A percentile compares a stretch with the other conserved stretches of the same genome.
These are phyloP conservation scores for Diospyros kaki DNA, from an alignment of 148 eudicot species.

Conservation along the genomic window DNA sequence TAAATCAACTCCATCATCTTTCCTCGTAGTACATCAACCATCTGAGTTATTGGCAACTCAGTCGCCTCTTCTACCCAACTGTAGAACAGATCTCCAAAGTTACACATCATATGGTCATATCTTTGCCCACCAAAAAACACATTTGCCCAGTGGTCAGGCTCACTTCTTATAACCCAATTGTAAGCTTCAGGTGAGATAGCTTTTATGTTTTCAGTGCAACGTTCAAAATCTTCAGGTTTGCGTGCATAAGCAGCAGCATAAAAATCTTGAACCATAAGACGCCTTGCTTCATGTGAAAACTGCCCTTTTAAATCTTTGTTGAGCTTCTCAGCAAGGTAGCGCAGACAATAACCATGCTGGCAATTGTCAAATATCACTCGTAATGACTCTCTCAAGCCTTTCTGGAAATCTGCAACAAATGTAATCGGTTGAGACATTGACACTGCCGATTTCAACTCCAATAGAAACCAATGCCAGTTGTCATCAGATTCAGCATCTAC, in stretches of 20 bases:
- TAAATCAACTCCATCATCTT: slow-evolving; percentile 44
- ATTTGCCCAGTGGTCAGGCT: slow-evolving; percentile 52
- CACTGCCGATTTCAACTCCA: slow-evolving; percentile 39
- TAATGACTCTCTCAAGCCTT: slow-evolving; percentile 42
- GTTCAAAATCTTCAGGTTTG: slow-evolving; percentile 36
- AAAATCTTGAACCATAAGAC: slow-evolving; percentile 50
- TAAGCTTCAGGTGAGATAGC: slow-evolving; percentile 52
- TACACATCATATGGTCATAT: slow-evolving; percentile 38
- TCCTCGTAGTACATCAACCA: slow-evolving; percentile 39
- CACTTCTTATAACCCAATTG: slow-evolving; percentile 43
- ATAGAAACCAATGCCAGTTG: slow-evolving; percentile 53
- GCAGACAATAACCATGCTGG: slow-evolving; percentile 44
- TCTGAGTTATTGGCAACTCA: slow-evolving; percentile 48
- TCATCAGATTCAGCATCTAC: slow-evolving; percentile 42
- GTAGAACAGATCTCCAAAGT: slow-evolving; percentile 42
- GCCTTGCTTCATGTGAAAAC: slow-evolving; percentile 52
- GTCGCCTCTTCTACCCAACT: slow-evolving; percentile 42
- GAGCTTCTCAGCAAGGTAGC: slow-evolving; percentile 47
- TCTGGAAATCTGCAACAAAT: slow-evolving; percentile 48
- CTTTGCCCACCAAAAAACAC: slow-evolving; percentile 43
- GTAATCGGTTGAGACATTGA: slow-evolving; percentile 31
- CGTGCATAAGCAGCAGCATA: slow-evolving; percentile 49
- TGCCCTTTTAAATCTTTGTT: slow-evolving; percentile 43
- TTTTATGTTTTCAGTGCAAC: slow-evolving; percentile 32
- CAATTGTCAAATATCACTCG: slow-evolving; percentile 31